phyloP scores from a whole-genome alignment of 73 alveolate species.

The Paramecium primaurelia region DNA sequence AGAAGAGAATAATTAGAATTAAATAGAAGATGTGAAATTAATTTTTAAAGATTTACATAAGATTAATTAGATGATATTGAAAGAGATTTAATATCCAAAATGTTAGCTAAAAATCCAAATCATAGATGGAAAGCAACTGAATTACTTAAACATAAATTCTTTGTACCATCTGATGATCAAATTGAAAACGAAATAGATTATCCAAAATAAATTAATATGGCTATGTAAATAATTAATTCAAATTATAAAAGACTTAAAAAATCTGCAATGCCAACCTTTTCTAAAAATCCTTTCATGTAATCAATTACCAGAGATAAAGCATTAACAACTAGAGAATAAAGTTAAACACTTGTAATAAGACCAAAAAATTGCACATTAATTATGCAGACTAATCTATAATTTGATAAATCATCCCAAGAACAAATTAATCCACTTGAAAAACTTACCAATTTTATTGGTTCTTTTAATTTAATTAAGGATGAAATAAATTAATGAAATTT shows the following conservation, averaged over 20 bases:
- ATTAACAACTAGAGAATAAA: background rate
- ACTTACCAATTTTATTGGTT: background rate
- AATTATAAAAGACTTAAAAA: background rate
- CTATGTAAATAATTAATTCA: background rate
- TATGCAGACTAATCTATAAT: background rate
- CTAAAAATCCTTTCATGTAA: conserved; percentile 13
- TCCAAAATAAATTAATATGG: background rate
- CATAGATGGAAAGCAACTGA: conserved; percentile 27
- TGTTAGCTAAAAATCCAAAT: conserved; percentile 31
- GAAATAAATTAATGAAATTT: background rate
- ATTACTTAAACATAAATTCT: background rate
- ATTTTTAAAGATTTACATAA: background rate
- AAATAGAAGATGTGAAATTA: conserved; percentile 25
- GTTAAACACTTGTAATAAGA: background rate
- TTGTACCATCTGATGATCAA: background rate
- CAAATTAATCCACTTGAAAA: background rate
- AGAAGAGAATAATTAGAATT: conserved; percentile 24
- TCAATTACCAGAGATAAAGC: background rate
- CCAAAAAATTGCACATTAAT: conserved; percentile 2
- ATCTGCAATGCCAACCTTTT: conserved; percentile 20
- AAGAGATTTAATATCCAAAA: background rate
- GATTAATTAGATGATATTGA: background rate
- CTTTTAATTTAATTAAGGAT: conserved; percentile 7
- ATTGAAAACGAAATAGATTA: conserved; percentile 22
- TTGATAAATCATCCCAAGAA: conserved; percentile 30